phyloP scores from a whole-genome alignment of 2,329 filamentous ascomycete genomes.

The Colletotrichum sp. region DNA sequence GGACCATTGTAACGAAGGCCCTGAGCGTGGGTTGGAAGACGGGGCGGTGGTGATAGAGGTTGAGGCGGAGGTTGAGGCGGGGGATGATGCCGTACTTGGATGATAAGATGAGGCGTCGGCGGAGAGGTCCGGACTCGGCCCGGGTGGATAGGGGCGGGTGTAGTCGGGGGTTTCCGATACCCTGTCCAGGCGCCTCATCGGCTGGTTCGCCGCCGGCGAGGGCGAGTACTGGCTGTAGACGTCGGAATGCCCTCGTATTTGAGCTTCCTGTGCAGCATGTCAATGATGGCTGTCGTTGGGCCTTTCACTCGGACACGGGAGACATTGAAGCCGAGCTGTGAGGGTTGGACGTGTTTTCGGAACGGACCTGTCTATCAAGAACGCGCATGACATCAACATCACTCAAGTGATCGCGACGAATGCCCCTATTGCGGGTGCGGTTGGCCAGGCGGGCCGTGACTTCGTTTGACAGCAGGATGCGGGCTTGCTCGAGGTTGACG shows the following conservation, averaged over 20 bases:
- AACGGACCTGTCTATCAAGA: background rate
- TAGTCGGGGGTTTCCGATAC: background rate
- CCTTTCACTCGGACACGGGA: background rate
- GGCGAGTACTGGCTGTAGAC: background rate
- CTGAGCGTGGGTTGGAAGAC: background rate
- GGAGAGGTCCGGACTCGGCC: background rate
- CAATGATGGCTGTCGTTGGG: background rate
- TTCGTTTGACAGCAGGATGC: background rate
- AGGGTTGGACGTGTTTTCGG: no score
- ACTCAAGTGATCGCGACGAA: background rate
- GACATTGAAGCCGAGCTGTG: no score
- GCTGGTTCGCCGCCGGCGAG: background rate
- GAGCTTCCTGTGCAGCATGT: background rate
- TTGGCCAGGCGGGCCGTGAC: background rate
- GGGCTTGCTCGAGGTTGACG: background rate
- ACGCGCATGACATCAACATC: background rate
- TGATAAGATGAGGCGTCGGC: background rate
- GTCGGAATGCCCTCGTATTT: background rate
- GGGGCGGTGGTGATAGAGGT: background rate
- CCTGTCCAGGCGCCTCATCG: background rate
- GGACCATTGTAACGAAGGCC: background rate
- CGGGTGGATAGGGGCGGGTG: background rate
- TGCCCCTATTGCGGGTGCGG: background rate
- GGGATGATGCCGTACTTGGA: background rate
- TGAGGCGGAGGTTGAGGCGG: background rate